Base-by-base conservation (phyloP, 345 rosid species). In the Euphorbia pulcherrima region DNA sequence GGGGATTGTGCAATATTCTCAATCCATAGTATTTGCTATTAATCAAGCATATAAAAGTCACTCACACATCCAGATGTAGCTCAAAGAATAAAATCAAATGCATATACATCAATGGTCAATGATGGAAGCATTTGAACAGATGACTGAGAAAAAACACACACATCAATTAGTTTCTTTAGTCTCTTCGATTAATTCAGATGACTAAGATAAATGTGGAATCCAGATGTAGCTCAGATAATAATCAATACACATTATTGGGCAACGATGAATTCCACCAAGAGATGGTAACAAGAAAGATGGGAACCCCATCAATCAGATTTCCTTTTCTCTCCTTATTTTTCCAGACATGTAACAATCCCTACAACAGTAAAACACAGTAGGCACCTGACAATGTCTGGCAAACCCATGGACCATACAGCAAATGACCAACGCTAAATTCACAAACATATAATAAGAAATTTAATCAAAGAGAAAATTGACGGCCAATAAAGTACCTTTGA, bases 31-130 rank as follows among this genome's bases (percentile, higher is more conserved):
- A 7, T 44, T 6, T 39, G 44, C 10, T 39, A 39, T 39, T 39
- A 9, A 39, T 39, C 4, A 39, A 39, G 12, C 44, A 39, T 1
- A 39, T 39, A 39, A 39, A 39, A 39, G 44, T 39, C 44, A 39
- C 6, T 39, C 44, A 39, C 10, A 82, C 21, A 80, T 76, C 80
- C 79, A 79, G 85, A 82, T 82, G 86, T 76, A 84, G 86, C 83
- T 47, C 75, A 72, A 64, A 69, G 39, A 78, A 72, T 73, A 80
- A 72, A 33, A 33, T 33, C 37, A 27, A 46, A 44, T 18, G 74
- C 14, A 29, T 14, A 39, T 39, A 63, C 74, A 74, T 18, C 62
- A 76, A 65, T 75, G 77, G 70, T 82, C 37, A 73, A 79, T 83
- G 81, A 81, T 83, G 78, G 20, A 79, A 74, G 69, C 87, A 79